Evolutionary conservation across 2,329 filamentous ascomycete species (phyloP), one percentile per base, ranked within the genome.

Genomic region (Diaporthe australafricana): DNA sequence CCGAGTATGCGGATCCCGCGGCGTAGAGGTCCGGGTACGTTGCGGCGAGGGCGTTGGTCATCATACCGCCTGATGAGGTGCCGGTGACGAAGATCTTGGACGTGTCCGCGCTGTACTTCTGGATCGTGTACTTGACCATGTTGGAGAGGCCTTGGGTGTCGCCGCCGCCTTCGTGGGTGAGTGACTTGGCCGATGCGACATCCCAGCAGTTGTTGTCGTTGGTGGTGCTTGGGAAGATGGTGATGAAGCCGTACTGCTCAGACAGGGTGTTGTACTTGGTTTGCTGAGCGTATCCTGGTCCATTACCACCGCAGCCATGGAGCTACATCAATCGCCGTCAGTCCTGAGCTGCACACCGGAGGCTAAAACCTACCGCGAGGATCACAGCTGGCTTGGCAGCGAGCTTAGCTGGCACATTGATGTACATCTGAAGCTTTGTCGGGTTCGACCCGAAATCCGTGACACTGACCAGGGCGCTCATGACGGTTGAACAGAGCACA

Each of bases 91-190:
- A 86, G 3, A 86, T 82, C 62, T 80, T 80, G 50, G 75, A 77
- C 2, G 82, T 74, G 71, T 86, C 82, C 42, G 80, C 83, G n/a
- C 77, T 77, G 77, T 85, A 86, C 72, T 81, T 80, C 35, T 75
- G 75, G 40, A 86, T 77, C 3, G 83, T 77, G 74, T 83, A 85
- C 35, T 77, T 78, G 68, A 86, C 83, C 84, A 86, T 85, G 38
- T 47, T 70, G 25, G 65, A 20, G 73, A 89, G 87, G 1, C 83
- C 82, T 32, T 84, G 81, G 17, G 82, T 84, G 77, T 89, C 86
- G 22, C 86, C 85, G 32, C 87, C 87, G 16, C 81, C 83, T 72
- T 85, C 81, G 74, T 88, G 87, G 4, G 83, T 85, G 1, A 89
- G 80, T 2, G 84, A 83, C 32, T 75, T 77, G 3, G 80, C 75